These are phyloP conservation scores for Cenchrus purpureus DNA, from an alignment of 176 grass and related monocot species.

Conservation along the genomic window DNA sequence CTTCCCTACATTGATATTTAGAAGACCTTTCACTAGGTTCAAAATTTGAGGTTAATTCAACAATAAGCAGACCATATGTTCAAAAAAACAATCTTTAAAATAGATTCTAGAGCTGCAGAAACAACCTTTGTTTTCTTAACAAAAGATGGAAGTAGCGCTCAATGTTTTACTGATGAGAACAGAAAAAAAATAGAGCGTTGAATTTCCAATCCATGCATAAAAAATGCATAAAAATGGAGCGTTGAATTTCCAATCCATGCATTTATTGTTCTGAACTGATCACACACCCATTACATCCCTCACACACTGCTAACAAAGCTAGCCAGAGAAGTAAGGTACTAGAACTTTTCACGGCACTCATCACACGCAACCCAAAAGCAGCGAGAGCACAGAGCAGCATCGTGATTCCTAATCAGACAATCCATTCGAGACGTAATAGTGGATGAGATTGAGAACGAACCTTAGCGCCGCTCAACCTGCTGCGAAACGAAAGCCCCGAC, in stretches of 20 bases:
- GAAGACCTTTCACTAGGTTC: background rate
- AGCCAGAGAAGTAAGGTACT: conserved; percentile 19
- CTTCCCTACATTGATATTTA: background rate
- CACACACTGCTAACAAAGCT: background rate
- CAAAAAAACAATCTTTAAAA: background rate
- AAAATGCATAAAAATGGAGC: no score
- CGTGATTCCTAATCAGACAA: background rate
- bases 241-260: background rate
- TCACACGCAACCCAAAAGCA: background rate
- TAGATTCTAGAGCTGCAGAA: background rate
- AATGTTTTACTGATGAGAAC: background rate
- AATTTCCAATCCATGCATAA: conserved; percentile 4
- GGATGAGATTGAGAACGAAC: conserved; percentile 32
- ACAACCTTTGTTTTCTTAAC: background rate
- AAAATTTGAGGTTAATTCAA: background rate
- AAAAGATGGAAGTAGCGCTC: background rate
- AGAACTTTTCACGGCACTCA: background rate
- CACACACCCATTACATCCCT: background rate
- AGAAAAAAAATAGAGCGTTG: background rate
- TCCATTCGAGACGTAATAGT: background rate
- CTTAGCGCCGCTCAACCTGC: conserved; percentile 36
- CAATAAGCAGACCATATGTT: conserved; percentile 5
- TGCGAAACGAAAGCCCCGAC: conserved; percentile 32
- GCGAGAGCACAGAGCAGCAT: background rate
- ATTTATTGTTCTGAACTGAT: conserved; percentile 34